Evolutionary conservation across 2,329 filamentous ascomycete genomes (phyloP).

Genomic region (Alternaria ethzedia): DNA sequence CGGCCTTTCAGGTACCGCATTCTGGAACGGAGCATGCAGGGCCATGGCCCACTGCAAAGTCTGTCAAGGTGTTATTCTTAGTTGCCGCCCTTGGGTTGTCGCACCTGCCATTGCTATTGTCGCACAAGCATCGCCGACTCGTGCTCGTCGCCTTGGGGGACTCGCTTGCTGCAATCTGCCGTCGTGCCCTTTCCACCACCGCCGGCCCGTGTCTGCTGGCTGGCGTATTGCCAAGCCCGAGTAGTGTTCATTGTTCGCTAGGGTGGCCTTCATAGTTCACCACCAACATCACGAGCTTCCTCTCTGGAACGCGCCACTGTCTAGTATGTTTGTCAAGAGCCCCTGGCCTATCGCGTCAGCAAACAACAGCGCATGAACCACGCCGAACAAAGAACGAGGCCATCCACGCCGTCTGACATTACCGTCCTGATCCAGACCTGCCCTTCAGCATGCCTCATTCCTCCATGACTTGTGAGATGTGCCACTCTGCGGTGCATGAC

Average conservation of each 20-base stretch:
- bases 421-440: neutral
- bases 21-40: slow-evolving; percentile 14
- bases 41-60: slow-evolving; percentile 1
- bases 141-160: neutral
- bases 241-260: slow-evolving; percentile 3
- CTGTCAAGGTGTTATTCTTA: slow-evolving; percentile 7
- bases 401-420: neutral
- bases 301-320: neutral
- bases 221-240: slow-evolving; percentile 20
- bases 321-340: neutral
- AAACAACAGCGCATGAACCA: neutral
- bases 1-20: slow-evolving; percentile 3
- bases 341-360: neutral
- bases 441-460: neutral
- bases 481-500: neutral
- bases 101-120: slow-evolving; percentile 1
- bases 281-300: neutral
- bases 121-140: neutral
- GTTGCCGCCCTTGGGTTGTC: slow-evolving; percentile 3
- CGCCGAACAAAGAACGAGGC: neutral
- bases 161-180: slow-evolving; percentile 5
- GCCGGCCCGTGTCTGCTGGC: slow-evolving; percentile 11
- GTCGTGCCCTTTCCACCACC: neutral
- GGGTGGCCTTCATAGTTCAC: neutral
- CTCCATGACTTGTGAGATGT: neutral